Evolutionary conservation across 352 stramenopile genomes (phyloP), one percentile per base, ranked within the genome.

Genomic region (Phytophthora chlamydospora): DNA sequence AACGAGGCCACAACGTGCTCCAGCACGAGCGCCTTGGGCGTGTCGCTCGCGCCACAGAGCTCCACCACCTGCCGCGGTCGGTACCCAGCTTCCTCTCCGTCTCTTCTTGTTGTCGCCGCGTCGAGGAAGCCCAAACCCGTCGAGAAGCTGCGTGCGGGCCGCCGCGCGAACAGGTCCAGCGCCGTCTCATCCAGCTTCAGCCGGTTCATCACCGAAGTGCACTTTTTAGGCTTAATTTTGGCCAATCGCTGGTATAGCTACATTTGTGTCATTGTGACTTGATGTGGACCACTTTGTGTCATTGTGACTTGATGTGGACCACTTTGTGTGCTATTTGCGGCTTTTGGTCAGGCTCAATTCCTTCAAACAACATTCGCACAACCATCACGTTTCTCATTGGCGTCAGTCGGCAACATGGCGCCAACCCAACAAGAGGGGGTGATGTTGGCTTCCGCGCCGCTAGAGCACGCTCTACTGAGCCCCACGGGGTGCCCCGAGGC

Each of bases 141-240:
- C 61, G 50, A 64, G 67, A 92, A 92, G 32, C 76, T 74, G 47
- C 60, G 70, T 51, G 62, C 68, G 0, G 73, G 75, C 9, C 69
- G 77, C 21, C 83, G 77, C 47, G 79, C 83, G 58, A 92, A 87
- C 56, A 92, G 63, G 60, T 92, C 83, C 39, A 92, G 75, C 58
- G 80, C 83, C 12, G 80, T 91, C 69, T 89, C 82, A 61, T 89
- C 78, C 13, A 82, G 67, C 34, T 52, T 59, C 2, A 66, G 38
- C 17, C 49, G 53, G 40, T 59, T 58, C 46, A 76, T 53, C 69
- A 78, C 29, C 35, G 34, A 59, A 39, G 5, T 19, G 29, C 17
- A 72, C 52, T 60, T 64, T 39, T 68, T 49, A 29, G 24, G 24
- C 5, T 29, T 29, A 24, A 24, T 24, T n/a, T n/a, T n/a, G n/a